Conservation (phyloP, 768 basidiomycete genomes). For the Lentinula boryana region DNA sequence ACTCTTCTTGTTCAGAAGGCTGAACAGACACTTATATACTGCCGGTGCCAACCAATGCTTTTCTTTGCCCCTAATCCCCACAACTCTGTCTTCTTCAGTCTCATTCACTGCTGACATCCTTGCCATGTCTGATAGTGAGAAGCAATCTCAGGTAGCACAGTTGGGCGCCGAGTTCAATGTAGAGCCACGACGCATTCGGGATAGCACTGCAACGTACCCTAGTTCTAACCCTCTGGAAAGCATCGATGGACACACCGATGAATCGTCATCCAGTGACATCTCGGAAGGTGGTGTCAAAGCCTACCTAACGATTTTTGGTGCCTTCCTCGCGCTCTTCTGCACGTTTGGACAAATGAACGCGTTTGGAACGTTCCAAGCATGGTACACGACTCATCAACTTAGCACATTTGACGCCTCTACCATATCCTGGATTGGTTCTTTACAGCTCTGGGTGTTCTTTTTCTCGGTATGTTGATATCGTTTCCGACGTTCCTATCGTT, state of each 20-base stretch:
- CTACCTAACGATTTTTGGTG: constrained; percentile 53
- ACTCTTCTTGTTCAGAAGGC: not conserved
- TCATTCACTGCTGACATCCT: not conserved
- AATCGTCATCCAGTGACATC: not conserved
- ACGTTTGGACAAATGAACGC: constrained; percentile 69
- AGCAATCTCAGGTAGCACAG: not conserved
- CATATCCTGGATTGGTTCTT: constrained; percentile 67
- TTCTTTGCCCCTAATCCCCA: not conserved
- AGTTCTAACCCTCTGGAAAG: not conserved
- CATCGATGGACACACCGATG: not conserved
- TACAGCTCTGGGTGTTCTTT: constrained; percentile 68
- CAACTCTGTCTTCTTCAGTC: not conserved
- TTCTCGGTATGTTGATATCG: constrained; percentile 42
- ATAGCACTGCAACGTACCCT: constrained; percentile 1
- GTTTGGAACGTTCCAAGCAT: constrained; percentile 68
- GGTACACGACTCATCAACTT: constrained; percentile 60
- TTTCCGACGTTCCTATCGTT: not conserved
- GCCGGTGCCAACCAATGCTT: not conserved
- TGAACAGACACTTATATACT: not conserved
- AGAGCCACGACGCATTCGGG: not conserved
- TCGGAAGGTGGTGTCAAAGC: constrained; percentile 15
- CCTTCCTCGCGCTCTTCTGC: constrained; percentile 60
- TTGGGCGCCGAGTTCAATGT: not conserved
- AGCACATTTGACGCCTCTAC: constrained; percentile 40
- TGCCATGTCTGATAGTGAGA: not conserved